Conservation (phyloP, 306 rosid genomes). For the Hylodesmum podocarpum region DNA sequence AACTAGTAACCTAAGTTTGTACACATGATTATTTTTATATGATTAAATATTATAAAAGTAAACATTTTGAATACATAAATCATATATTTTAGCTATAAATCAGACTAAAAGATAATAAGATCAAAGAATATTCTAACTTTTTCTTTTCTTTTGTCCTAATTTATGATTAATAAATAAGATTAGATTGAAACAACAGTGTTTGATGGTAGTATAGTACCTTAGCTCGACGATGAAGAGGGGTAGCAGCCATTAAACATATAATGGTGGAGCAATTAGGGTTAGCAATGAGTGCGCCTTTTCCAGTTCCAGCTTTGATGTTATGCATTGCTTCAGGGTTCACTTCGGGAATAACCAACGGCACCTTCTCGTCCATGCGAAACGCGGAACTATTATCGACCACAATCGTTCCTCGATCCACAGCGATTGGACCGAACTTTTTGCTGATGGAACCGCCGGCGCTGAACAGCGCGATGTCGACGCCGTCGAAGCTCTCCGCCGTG, state of each 20-base stretch:
- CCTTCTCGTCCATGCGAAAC: constrained; percentile 79
- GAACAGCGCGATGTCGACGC: constrained; percentile 88
- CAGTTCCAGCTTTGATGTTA: constrained; percentile 63
- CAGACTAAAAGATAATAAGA: too few relatives aligned
- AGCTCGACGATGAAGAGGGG: constrained; percentile 90
- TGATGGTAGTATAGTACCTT: too few relatives aligned
- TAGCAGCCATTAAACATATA: constrained; percentile 92
- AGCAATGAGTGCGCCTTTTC: constrained; percentile 86
- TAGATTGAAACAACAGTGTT: too few relatives aligned
- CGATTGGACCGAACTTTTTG: constrained; percentile 79
- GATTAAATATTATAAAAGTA: background rate
- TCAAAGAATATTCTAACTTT: too few relatives aligned
- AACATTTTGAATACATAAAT: too few relatives aligned
- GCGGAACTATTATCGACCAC: constrained; percentile 98
- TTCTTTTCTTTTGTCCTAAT: too few relatives aligned
- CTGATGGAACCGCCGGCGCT: constrained; percentile 98
- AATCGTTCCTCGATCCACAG: constrained; percentile 70
- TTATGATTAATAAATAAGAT: too few relatives aligned
- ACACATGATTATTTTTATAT: too few relatives aligned
- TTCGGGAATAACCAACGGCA: constrained; percentile 93
- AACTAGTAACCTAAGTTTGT: too few relatives aligned
- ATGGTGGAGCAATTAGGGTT: constrained; percentile 99
- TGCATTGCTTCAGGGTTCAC: constrained; percentile 94
- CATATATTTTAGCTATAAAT: too few relatives aligned
- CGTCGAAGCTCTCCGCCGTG: constrained; percentile 75